Conservation (phyloP, 129 eudicot genomes). For the Flaveria sonorensis region DNA sequence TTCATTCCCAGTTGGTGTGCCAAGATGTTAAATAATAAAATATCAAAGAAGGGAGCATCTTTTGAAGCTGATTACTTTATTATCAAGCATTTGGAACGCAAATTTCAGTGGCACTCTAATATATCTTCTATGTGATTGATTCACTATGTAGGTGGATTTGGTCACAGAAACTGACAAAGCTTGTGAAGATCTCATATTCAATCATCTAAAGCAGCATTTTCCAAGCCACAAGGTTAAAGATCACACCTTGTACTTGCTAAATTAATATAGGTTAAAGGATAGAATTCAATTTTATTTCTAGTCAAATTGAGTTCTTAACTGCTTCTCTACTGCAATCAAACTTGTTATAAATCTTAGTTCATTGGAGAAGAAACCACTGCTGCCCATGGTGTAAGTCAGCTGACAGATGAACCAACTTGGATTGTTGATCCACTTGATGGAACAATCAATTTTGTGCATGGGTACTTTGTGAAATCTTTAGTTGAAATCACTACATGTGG, state of each 20-base stretch:
- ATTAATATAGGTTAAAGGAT: not conserved
- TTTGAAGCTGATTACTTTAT: not conserved
- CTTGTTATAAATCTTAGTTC: constrained; percentile 50
- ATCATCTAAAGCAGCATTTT: constrained; percentile 64
- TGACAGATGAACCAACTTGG: constrained; percentile 99
- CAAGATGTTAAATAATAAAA: not conserved
- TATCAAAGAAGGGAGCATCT: not conserved
- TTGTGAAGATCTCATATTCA: constrained; percentile 91
- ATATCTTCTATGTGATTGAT: constrained; percentile 14
- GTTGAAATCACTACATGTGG: not conserved
- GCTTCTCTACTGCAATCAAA: not conserved
- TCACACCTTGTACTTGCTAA: constrained; percentile 12
- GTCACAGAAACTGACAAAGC: constrained; percentile 98
- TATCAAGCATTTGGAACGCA: not conserved
- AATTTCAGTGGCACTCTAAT: not conserved
- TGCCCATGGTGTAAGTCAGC: constrained; percentile 77
- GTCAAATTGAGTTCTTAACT: constrained; percentile 4
- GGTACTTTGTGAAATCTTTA: constrained; percentile 43
- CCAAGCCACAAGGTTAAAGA: constrained; percentile 75
- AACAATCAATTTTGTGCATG: constrained; percentile 96
- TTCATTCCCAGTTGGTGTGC: not conserved
- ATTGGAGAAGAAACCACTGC: constrained; percentile 99
- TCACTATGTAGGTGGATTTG: constrained; percentile 76
- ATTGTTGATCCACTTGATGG: constrained; percentile 99
- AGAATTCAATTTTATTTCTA: not conserved